Percentiles rank a stretch among this genome's conserved stretches.
Conservation (phyloP, 192 early-diverging fungal species). For the Phycomyces blakesleeanus region DNA sequence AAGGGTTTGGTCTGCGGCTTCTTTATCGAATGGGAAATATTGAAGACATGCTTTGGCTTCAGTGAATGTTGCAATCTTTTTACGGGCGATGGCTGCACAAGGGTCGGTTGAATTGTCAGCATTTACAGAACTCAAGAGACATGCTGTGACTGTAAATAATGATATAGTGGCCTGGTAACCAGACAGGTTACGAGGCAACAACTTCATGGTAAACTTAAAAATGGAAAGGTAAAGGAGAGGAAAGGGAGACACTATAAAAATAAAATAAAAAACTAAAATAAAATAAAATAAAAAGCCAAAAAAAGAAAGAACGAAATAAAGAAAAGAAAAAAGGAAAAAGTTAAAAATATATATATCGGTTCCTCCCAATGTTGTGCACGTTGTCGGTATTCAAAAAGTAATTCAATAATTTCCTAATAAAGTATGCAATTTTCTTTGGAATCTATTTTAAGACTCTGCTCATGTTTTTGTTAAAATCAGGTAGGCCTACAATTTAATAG, state of each 20-base stretch:
- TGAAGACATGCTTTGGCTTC: slow-evolving; percentile 36
- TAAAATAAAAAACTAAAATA: not conserved
- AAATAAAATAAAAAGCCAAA: not conserved
- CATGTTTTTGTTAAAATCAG: too few species aligned
- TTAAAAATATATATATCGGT: too few species aligned
- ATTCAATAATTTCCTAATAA: too few species aligned
- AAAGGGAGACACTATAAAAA: not conserved
- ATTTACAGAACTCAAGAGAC: not conserved
- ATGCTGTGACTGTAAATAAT: not conserved
- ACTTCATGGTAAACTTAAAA: slow-evolving; percentile 4
- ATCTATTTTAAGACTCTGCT: too few species aligned
- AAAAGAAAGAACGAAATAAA: slow-evolving; percentile 8
- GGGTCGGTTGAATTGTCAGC: slow-evolving; percentile 11
- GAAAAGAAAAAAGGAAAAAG: too few species aligned
- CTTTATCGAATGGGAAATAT: slow-evolving; percentile 29
- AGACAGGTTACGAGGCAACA: not conserved
- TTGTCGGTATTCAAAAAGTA: too few species aligned
- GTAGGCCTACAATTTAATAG: too few species aligned
- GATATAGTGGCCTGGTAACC: not conserved
- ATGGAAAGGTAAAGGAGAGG: slow-evolving; percentile 1
- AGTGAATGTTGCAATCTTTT: slow-evolving; percentile 22
- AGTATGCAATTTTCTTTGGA: too few species aligned
- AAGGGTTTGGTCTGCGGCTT: slow-evolving; percentile 27
- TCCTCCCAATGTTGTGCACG: too few species aligned
- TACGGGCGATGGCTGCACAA: slow-evolving; percentile 28